These are phyloP conservation scores for Psilocybe cyanescens DNA, from an alignment of 768 basidiomycete genomes.

Conservation along the genomic window DNA sequence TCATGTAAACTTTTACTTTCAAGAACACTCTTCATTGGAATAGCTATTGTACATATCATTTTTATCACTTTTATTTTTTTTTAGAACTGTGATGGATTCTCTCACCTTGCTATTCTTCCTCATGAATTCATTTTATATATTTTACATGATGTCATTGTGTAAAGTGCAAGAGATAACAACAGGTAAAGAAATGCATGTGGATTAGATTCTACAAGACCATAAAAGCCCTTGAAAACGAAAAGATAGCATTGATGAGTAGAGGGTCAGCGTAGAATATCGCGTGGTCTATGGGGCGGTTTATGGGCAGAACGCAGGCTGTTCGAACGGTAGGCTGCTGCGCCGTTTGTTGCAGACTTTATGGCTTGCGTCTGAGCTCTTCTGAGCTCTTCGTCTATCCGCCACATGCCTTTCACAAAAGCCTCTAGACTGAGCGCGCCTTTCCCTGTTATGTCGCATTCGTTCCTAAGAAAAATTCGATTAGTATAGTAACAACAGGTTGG, in stretches of 20 bases:
- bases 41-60: neutral
- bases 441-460: constrained; percentile 63
- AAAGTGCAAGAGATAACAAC: too few species aligned
- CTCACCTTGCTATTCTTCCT: too few species aligned
- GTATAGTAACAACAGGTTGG: neutral
- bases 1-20: constrained; percentile 15
- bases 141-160: too few species aligned
- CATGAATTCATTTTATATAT: too few species aligned
- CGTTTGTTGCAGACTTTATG: constrained; percentile 33
- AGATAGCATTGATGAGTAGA: neutral
- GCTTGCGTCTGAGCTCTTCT: constrained; percentile 54
- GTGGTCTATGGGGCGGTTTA: constrained; percentile 22
- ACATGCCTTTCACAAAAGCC: constrained; percentile 78
- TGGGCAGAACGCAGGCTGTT: constrained; percentile 16
- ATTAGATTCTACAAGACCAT: neutral
- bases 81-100: too few species aligned
- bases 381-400: constrained; percentile 85
- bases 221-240: neutral
- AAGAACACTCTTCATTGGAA: neutral
- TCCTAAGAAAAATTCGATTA: constrained; percentile 45
- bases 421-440: constrained; percentile 67
- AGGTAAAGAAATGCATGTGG: too few species aligned
- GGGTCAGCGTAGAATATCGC: constrained; percentile 34
- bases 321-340: constrained; percentile 25
- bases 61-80: neutral